Evolutionary conservation across 768 basidiomycete genomes (phyloP), one percentile per base, ranked within the genome.

Genomic region (Fibroporia radiculosa): DNA sequence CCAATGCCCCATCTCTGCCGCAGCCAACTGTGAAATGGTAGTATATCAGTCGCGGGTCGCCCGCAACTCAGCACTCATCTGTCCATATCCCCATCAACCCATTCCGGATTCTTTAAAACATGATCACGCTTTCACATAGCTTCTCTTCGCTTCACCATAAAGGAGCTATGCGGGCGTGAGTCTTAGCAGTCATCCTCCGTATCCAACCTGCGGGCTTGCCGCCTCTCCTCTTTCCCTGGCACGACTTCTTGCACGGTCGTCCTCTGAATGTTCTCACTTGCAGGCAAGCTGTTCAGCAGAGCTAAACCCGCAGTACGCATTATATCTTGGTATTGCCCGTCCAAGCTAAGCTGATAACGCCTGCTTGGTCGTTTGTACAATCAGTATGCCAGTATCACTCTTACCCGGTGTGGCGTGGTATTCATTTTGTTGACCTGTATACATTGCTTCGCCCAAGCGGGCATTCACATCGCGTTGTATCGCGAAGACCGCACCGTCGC

Each of bases 361-460:
- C n/a, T n/a, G n/a, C 33, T 14, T 14, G 28, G 3, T 26, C 14
- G 13, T 8, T 13, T n/a, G 37, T 28, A n/a, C 13, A 6, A 14
- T 20, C 36, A 66, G 64, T 59, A 62, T 46, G 43, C 56, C 3
- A 55, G 61, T 10, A 53, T 66, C 13, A 64, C 62, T 1, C 55
- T 62, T 11, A 63, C 58, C 22, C 56, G 56, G 27, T 36, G 59
- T 31, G 64, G 66, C 62, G 73, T 79, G 53, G 47, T 75, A 19
- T 68, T 77, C 48, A 69, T 67, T 29, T 63, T 77, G 44, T 14
- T 51, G 32, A 54, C 26, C 26, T 47, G 37, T 20, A 20, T 75
- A 36, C 69, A 73, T 50, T 78, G 74, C 53, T 67, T 77, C 39
- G 59, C 69, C 8, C 77, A 78, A 47, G 77, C 72, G 45, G 58